Base-by-base conservation (phyloP, 257 asterid species). In the Nemophila menziesii region DNA sequence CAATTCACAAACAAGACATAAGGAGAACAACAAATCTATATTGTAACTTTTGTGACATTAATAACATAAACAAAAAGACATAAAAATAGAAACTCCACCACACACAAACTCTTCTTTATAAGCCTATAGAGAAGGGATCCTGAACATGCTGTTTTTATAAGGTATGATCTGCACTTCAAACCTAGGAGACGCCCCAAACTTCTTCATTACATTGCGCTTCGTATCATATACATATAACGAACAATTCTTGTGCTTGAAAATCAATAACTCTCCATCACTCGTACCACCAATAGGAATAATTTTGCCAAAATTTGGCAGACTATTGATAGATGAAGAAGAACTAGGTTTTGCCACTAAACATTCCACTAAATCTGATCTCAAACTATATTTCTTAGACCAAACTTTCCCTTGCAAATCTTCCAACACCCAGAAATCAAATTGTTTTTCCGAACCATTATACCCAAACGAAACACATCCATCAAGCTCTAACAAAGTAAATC, bases 311-410 rank as follows among this genome's bases (percentile, higher is more conserved):
- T 34, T 36, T 14, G n/a, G n/a, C n/a, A n/a, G n/a, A n/a, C n/a
- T n/a, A n/a, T n/a, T n/a, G n/a, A n/a, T n/a, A n/a, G n/a, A n/a
- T n/a, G n/a, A n/a, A n/a, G n/a, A n/a, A n/a, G n/a, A n/a, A n/a
- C n/a, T n/a, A n/a, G n/a, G n/a, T n/a, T n/a, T n/a, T n/a, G n/a
- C n/a, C n/a, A n/a, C n/a, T n/a, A n/a, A n/a, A n/a, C n/a, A n/a
- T n/a, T n/a, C n/a, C n/a, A 39, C 14, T 15, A 10, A 22, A 22
- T 45, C 37, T 19, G 26, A 14, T 2, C 5, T 6, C 14, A 53
- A 46, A 18, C 56, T 60, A 11, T 47, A 48, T 41, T 47, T 53
- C 56, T 60, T 60, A 11, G 9, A 53, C 61, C 48, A 60, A n/a
- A 26, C 5, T n/a, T 48, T 47, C 16, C 21, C 22, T 13, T 20